These are phyloP conservation scores for Trichomonascus vanleenenianus DNA, from an alignment of 805 yeast genomes.

Conservation along the genomic window DNA sequence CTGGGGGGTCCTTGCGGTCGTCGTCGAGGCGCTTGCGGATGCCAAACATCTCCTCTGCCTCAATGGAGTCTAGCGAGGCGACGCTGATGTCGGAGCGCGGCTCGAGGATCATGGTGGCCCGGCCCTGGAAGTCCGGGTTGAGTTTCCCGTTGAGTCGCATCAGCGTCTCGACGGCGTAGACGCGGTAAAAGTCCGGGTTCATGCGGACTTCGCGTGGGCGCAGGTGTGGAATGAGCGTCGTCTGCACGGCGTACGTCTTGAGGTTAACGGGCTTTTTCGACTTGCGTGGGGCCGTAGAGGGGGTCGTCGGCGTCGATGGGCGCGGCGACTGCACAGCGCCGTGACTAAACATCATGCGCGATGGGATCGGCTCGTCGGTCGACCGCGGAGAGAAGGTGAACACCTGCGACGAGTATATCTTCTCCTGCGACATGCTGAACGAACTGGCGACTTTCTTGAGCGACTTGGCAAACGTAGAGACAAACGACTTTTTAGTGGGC, in stretches of 20 bases:
- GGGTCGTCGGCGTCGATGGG: neutral
- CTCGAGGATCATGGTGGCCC: conserved; percentile 26
- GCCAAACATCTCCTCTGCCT: conserved; percentile 18
- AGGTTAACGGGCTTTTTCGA: conserved; percentile 14
- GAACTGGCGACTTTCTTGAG: conserved; percentile 20
- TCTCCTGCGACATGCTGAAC: conserved; percentile 18
- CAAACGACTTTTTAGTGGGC: conserved; percentile 10
- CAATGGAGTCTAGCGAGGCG: conserved; percentile 2
- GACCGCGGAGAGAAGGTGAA: conserved; percentile 20
- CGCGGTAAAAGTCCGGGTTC: conserved; percentile 28
- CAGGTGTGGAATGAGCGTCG: conserved; percentile 23
- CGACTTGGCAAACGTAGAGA: conserved; percentile 20
- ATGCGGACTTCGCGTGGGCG: conserved; percentile 28
- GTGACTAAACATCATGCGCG: neutral
- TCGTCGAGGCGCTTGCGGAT: conserved; percentile 19
- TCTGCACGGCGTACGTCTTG: conserved; percentile 25
- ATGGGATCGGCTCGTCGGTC: conserved; percentile 20
- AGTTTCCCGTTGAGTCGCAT: conserved; percentile 30
- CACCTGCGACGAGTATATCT: conserved; percentile 14
- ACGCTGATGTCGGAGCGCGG: conserved; percentile 17
- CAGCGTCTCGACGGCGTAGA: conserved; percentile 27
- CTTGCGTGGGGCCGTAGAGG: conserved; percentile 2
- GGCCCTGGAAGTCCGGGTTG: conserved; percentile 25
- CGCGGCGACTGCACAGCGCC: neutral
- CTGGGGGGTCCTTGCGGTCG: neutral